Percentiles rank a stretch among this genome's conserved stretches.
Evolutionary conservation across 164 flowering plant genomes (phyloP).

Genomic region (Aristolochia californica): DNA sequence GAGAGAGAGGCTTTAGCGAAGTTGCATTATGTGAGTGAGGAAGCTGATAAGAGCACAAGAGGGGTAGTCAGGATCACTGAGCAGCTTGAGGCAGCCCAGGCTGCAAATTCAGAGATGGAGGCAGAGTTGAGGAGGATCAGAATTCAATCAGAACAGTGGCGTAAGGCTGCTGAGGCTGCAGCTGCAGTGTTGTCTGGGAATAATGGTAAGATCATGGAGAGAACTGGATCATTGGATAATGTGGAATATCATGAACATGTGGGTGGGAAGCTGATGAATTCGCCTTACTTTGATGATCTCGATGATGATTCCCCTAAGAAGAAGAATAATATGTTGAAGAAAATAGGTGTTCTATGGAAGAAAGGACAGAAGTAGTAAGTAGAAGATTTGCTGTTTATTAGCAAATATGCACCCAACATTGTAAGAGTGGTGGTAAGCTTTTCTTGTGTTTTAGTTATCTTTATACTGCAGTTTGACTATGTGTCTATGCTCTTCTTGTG

Average conservation of each 20-base stretch:
- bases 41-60: slow-evolving; percentile 51
- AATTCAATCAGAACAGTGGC: slow-evolving; percentile 95
- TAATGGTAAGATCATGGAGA: slow-evolving; percentile 56
- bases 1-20: slow-evolving; percentile 55
- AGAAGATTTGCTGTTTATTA: too few relatives aligned
- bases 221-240: slow-evolving; percentile 54
- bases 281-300: slow-evolving; percentile 54
- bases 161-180: slow-evolving; percentile 98
- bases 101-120: slow-evolving; percentile 62
- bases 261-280: slow-evolving; percentile 24
- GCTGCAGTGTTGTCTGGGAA: slow-evolving; percentile 65
- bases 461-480: too few relatives aligned
- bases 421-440: too few relatives aligned
- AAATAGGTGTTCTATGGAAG: slow-evolving; percentile 83
- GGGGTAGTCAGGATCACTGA: slow-evolving; percentile 45
- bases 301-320: slow-evolving; percentile 77
- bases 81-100: slow-evolving; percentile 75
- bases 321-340: slow-evolving; percentile 80
- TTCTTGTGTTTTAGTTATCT: too few relatives aligned
- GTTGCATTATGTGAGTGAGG: slow-evolving; percentile 46
- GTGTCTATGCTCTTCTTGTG: too few relatives aligned
- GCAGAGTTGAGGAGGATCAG: slow-evolving; percentile 72
- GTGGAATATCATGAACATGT: slow-evolving; percentile 27
- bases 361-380: slow-evolving; percentile 54
- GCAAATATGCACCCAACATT: too few relatives aligned